A percentile compares a stretch with the other conserved stretches of the same genome.
These are phyloP conservation scores for Dimargaris verticillata DNA, from an alignment of 192 early-diverging fungal genomes.

Conservation along the genomic window DNA sequence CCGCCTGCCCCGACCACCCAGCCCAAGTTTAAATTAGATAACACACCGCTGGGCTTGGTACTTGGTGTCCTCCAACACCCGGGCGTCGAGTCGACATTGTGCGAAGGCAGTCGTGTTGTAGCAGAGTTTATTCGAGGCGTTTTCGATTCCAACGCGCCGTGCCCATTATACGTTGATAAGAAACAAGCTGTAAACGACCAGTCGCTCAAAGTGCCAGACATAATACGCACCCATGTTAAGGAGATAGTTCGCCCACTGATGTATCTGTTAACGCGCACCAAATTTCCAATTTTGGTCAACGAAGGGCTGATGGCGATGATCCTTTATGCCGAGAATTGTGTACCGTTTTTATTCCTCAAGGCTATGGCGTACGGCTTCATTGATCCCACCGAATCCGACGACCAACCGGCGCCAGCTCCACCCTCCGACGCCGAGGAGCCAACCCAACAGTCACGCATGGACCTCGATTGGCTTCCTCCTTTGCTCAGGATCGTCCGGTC, in stretches of 20 bases:
- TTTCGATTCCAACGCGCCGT: too few species aligned
- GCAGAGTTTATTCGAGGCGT: background rate
- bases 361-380: too few species aligned
- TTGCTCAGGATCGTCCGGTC: too few species aligned
- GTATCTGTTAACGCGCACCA: constrained; percentile 5
- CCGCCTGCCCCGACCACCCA: background rate
- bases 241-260: background rate
- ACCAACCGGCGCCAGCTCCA: too few species aligned
- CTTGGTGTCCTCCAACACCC: background rate
- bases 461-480: too few species aligned
- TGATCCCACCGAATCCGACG: too few species aligned
- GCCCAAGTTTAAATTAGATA: background rate
- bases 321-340: background rate
- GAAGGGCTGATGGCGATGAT: background rate
- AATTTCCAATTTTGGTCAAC: constrained; percentile 1
- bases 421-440: too few species aligned
- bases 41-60: constrained; percentile 1
- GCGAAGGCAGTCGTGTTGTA: constrained; percentile 3
- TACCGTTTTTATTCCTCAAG: too few species aligned
- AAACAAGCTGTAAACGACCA: background rate
- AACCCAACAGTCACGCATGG: too few species aligned
- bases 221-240: background rate
- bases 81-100: background rate
- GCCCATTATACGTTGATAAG: too few species aligned
- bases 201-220: background rate